A percentile compares a stretch with the other conserved stretches of the same genome.
phyloP scores from a whole-genome alignment of 176 grass and related monocot species.

The Carex pumila region DNA sequence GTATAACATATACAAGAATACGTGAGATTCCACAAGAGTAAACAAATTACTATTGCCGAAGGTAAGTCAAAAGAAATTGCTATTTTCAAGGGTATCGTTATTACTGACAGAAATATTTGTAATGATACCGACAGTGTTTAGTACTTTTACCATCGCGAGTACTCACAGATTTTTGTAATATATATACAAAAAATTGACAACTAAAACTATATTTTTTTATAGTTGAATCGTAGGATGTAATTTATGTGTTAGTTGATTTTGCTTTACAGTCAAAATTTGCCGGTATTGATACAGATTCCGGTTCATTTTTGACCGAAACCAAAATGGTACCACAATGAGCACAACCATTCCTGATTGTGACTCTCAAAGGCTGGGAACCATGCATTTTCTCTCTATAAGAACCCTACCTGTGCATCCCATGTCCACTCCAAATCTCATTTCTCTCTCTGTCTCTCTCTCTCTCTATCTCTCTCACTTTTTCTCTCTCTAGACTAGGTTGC shows the following conservation, averaged over 20 bases:
- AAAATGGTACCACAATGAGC: background rate
- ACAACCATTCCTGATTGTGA: background rate
- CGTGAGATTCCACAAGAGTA: too few species aligned
- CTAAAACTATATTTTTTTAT: background rate
- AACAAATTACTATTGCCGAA: too few species aligned
- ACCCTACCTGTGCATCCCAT: slow-evolving; percentile 2
- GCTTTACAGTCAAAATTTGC: background rate
- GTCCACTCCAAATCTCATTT: background rate
- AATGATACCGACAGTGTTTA: too few species aligned
- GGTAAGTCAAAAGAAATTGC: too few species aligned
- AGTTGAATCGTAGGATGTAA: background rate
- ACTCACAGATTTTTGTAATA: too few species aligned
- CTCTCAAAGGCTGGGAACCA: background rate
- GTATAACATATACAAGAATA: background rate
- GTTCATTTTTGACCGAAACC: background rate
- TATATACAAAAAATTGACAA: background rate
- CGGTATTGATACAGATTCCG: background rate
- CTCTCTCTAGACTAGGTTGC: slow-evolving; percentile 16
- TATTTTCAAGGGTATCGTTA: too few species aligned
- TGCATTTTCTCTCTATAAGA: slow-evolving; percentile 6
- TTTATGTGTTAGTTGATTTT: background rate
- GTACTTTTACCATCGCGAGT: too few species aligned
- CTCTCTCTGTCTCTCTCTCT: slow-evolving; percentile 15
- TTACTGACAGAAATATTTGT: too few species aligned
- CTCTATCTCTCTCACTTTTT: slow-evolving; percentile 7